These are phyloP conservation scores for Phytophthora parvispora DNA, from an alignment of 352 stramenopile genomes.

Conservation along the genomic window DNA sequence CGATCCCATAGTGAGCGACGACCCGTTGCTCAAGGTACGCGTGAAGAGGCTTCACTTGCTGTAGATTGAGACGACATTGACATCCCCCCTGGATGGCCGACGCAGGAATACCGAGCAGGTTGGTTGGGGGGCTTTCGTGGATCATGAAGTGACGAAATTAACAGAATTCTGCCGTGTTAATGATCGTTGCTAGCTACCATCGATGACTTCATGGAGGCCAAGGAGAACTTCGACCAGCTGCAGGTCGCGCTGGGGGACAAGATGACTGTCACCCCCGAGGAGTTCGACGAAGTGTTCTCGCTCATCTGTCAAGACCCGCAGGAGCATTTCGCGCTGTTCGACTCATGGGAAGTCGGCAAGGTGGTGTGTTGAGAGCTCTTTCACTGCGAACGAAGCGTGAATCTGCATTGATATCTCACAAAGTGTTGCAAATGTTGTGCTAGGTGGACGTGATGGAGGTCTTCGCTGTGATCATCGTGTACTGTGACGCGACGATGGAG, in stretches of 20 bases:
- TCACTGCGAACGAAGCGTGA: neutral
- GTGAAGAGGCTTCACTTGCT: neutral
- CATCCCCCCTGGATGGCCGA: neutral
- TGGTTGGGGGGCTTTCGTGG: neutral
- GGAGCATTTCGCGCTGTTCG: conserved; percentile 80
- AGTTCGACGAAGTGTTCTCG: conserved; percentile 87
- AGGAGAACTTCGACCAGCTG: conserved; percentile 72
- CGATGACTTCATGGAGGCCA: conserved; percentile 56
- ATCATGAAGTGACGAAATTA: neutral
- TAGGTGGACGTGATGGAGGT: conserved; percentile 84
- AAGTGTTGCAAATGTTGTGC: neutral
- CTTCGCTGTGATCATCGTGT: conserved; percentile 81
- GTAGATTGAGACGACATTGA: neutral
- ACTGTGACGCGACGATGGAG: conserved; percentile 71
- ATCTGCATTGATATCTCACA: neutral
- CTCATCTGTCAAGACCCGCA: conserved; percentile 74
- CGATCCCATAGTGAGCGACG: conserved; percentile 54
- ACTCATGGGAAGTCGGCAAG: conserved; percentile 68
- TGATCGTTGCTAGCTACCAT: conserved; percentile 14
- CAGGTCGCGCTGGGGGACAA: conserved; percentile 77
- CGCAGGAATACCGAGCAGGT: conserved; percentile 13
- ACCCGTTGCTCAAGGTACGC: conserved; percentile 47
- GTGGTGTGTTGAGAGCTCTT: conserved; percentile 29
- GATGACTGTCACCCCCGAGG: conserved; percentile 75
- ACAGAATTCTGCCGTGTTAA: neutral